phyloP scores from a whole-genome alignment of 495 filamentous ascomycete species.

The Xylaria flabelliformis region DNA sequence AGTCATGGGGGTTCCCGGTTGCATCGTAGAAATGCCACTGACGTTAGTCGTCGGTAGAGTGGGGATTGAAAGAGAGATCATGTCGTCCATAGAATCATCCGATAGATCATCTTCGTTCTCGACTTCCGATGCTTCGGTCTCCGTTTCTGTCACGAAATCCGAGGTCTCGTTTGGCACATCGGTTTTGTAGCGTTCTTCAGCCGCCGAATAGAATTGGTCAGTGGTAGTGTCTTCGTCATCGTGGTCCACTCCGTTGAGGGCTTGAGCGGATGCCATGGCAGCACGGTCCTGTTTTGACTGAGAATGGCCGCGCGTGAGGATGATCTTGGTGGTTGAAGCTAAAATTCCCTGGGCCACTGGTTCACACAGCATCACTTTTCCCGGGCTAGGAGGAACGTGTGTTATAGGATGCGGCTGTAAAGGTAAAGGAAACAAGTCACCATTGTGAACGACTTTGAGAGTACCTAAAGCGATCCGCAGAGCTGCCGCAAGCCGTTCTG shows the following conservation, averaged over 20 bases:
- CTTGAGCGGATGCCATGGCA: conserved; percentile 38
- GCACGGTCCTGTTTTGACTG: conserved; percentile 51
- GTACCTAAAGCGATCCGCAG: conserved; percentile 74
- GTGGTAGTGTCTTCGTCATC: conserved; percentile 81
- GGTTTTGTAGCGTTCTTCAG: conserved; percentile 69
- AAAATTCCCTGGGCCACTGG: conserved; percentile 86
- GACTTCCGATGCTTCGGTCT: conserved; percentile 64
- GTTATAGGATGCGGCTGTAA: conserved; percentile 88
- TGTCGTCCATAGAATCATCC: conserved; percentile 78
- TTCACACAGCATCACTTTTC: conserved; percentile 76
- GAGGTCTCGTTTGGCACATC: conserved; percentile 49
- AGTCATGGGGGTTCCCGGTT: conserved; percentile 74
- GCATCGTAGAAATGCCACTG: conserved; percentile 74
- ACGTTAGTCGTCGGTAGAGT: conserved; percentile 69
- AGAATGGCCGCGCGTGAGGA: conserved; percentile 65
- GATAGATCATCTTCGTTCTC: conserved; percentile 71
- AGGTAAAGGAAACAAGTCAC: conserved; percentile 83
- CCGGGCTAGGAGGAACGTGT: conserved; percentile 81
- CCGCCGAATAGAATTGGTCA: conserved; percentile 87
- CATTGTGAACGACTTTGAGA: conserved; percentile 78
- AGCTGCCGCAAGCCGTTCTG: conserved; percentile 75
- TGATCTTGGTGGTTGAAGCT: conserved; percentile 68
- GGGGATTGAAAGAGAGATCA: conserved; percentile 84
- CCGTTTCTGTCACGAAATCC: conserved; percentile 58
- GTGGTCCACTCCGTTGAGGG: conserved; percentile 68